Conservation (phyloP, 495 filamentous ascomycete species). For the Xylaria bambusicola region DNA sequence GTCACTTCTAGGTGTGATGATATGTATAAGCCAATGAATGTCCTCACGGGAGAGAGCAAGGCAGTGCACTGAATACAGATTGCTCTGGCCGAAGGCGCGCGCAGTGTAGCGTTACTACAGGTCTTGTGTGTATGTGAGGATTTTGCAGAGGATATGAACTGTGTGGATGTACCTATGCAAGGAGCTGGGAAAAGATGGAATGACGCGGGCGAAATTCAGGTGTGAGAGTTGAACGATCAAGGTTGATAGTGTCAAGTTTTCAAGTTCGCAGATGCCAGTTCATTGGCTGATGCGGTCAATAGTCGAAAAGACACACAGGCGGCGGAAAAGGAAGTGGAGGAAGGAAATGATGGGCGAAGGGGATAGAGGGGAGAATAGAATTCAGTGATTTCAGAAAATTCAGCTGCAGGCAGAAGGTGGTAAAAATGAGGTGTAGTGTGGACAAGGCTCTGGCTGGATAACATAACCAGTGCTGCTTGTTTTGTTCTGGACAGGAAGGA, state of each 20-base stretch:
- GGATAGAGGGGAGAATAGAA: conserved; percentile 8
- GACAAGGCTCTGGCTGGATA: conserved; percentile 1
- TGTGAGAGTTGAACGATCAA: too few species aligned
- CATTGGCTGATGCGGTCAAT: background rate
- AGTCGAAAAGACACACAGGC: background rate
- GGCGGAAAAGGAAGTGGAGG: background rate
- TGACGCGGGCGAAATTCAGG: background rate
- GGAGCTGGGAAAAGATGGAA: background rate
- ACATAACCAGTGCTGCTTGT: background rate
- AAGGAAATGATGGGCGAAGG: background rate
- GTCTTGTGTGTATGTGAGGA: background rate
- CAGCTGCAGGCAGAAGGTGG: conserved; percentile 1
- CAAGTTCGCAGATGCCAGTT: background rate
- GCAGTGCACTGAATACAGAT: conserved; percentile 12
- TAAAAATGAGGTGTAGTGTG: background rate
- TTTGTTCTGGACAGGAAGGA: background rate
- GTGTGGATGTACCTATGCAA: too few species aligned
- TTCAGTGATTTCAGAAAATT: background rate
- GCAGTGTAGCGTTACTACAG: background rate
- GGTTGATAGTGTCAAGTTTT: background rate
- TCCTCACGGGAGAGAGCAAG: background rate
- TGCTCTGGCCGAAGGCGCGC: background rate
- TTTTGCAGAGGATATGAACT: background rate
- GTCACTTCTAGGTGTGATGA: conserved; percentile 14
- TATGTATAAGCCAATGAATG: conserved; percentile 24